phyloP scores from a whole-genome alignment of 1,284 basidiomycete genomes.

The Neonothopanus nambi region DNA sequence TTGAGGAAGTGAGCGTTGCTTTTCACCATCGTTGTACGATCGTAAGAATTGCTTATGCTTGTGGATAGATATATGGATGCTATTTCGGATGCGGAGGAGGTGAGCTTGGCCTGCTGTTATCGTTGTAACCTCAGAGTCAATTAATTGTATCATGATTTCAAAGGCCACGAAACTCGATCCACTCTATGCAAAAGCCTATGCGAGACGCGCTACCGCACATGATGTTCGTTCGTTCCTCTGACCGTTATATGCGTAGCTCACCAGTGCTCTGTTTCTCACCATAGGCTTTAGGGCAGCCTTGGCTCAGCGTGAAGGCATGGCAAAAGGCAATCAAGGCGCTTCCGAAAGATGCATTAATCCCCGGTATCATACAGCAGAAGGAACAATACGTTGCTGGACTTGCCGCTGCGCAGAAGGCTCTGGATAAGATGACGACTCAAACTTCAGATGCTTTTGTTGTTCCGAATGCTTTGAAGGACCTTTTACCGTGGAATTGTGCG shows the following conservation, averaged over 20 bases:
- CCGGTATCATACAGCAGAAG: conserved; percentile 28
- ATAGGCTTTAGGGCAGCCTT: not conserved
- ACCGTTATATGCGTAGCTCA: not conserved
- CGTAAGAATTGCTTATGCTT: not conserved
- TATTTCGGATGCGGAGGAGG: conserved; percentile 15
- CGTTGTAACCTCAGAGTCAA: not conserved
- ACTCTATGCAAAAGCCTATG: conserved; percentile 18
- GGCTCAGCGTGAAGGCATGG: conserved; percentile 19
- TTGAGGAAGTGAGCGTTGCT: conserved; percentile 16
- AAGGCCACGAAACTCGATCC: conserved; percentile 20
- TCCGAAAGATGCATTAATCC: conserved; percentile 24
- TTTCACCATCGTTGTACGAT: not conserved
- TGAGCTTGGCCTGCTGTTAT: not conserved
- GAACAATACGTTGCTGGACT: conserved; percentile 30
- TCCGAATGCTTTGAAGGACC: not conserved
- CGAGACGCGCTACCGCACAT: conserved; percentile 16
- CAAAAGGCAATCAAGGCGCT: conserved; percentile 29
- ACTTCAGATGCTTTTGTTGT: not conserved
- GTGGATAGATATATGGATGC: conserved; percentile 17
- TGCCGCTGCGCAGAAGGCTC: conserved; percentile 25
- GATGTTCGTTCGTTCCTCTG: conserved; percentile 11
- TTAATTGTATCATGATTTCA: not conserved
- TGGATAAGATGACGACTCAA: conserved; percentile 19
- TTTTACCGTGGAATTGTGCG: conserved; percentile 24
- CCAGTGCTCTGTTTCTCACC: not conserved